Percentiles rank a stretch among this genome's conserved stretches.
These are phyloP conservation scores for Dysphania ambrosioides DNA, from an alignment of 148 eudicot species.

Conservation along the genomic window DNA sequence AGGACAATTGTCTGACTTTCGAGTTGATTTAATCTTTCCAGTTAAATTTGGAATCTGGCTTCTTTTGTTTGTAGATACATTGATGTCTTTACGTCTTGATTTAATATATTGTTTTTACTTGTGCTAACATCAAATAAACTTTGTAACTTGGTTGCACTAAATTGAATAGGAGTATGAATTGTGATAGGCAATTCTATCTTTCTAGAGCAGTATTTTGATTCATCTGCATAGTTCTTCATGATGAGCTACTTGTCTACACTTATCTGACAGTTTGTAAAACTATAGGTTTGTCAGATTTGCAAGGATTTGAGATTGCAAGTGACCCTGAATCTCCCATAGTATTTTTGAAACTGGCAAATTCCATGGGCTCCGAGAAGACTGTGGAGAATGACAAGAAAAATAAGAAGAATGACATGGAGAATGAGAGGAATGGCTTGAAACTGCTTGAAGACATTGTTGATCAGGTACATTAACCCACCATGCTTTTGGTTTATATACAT, in stretches of 20 bases:
- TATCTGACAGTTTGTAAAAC: slow-evolving; percentile 16
- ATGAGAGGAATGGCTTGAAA: slow-evolving; percentile 56
- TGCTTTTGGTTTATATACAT: not conserved
- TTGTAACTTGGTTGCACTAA: not conserved
- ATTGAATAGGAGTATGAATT: not conserved
- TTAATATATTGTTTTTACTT: too few species aligned
- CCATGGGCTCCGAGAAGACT: slow-evolving; percentile 59
- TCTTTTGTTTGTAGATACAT: not conserved
- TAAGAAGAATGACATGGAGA: too few species aligned
- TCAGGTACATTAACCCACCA: slow-evolving; percentile 38
- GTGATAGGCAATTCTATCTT: not conserved
- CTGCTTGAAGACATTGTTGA: slow-evolving; percentile 74
- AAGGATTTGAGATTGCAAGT: slow-evolving; percentile 72
- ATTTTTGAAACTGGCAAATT: slow-evolving; percentile 53
- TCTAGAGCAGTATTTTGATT: too few species aligned
- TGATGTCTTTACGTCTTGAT: not conserved
- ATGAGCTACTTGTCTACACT: slow-evolving; percentile 9
- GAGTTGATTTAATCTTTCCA: not conserved
- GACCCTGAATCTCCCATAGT: slow-evolving; percentile 75
- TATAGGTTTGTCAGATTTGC: slow-evolving; percentile 59
- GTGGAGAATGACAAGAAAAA: too few species aligned
- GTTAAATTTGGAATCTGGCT: not conserved
- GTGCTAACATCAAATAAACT: too few species aligned
- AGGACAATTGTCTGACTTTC: not conserved
- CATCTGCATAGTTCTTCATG: not conserved